Evolutionary conservation across 306 rosid genomes (phyloP).

Genomic region (Senna tora): DNA sequence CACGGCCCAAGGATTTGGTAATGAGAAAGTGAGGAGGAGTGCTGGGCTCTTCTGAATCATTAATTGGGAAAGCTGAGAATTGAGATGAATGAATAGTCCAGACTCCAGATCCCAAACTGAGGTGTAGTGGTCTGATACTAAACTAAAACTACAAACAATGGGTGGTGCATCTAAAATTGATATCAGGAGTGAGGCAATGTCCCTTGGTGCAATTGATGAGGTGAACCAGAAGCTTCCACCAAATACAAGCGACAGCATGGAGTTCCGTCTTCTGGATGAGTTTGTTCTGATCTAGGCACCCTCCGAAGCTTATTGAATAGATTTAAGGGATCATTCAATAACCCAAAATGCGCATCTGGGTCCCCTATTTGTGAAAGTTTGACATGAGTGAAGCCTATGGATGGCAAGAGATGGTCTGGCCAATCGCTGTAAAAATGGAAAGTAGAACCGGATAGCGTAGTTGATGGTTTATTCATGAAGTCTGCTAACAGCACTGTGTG

Average conservation of each 20-base stretch:
- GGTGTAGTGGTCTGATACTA: conserved; percentile 35
- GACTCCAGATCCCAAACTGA: too few species aligned
- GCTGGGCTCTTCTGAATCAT: too few species aligned
- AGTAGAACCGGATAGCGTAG: conserved; percentile 67
- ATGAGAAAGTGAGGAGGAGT: conserved; percentile 26
- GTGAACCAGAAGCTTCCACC: conserved; percentile 96
- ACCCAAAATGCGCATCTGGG: conserved; percentile 96
- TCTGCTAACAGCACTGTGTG: conserved; percentile 84
- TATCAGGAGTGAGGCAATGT: conserved; percentile 37
- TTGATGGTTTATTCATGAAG: conserved; percentile 93
- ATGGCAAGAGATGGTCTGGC: conserved; percentile 96
- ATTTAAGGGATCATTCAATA: conserved; percentile 73
- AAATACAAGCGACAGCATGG: conserved; percentile 89
- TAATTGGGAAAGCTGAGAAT: too few species aligned
- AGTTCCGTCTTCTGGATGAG: conserved; percentile 89
- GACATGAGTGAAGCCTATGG: conserved; percentile 78
- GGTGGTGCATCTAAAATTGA: conserved; percentile 36
- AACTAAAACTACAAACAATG: conserved; percentile 46
- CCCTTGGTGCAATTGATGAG: conserved; percentile 49
- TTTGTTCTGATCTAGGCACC: conserved; percentile 79
- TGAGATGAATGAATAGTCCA: too few species aligned
- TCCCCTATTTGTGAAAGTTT: conserved; percentile 95
- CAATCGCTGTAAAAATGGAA: conserved; percentile 96
- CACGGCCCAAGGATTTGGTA: conserved; percentile 33
- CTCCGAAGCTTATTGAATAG: conserved; percentile 87